phyloP scores from a whole-genome alignment of 148 eudicot species.

The Chenopodium formosanum region DNA sequence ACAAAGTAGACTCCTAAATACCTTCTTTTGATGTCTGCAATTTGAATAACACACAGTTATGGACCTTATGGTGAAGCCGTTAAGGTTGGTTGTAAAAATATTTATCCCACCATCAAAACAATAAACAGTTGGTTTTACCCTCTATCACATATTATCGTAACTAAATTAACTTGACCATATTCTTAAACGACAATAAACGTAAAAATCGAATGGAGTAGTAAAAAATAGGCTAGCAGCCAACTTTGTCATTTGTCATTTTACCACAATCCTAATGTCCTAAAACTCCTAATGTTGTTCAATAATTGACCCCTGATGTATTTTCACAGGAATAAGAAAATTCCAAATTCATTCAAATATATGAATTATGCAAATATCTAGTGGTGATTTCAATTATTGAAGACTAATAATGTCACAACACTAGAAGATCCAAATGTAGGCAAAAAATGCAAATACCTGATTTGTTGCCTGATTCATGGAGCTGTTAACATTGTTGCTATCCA shows the following conservation, averaged over 20 bases:
- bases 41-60: slow-evolving; percentile 7
- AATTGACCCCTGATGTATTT: neutral
- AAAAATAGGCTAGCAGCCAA: neutral
- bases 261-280: neutral
- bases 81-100: neutral
- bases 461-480: slow-evolving; percentile 33
- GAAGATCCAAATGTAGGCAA: neutral
- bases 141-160: neutral
- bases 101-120: neutral
- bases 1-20: slow-evolving; percentile 22
- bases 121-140: neutral
- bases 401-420: neutral
- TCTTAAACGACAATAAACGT: neutral
- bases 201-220: too few species aligned
- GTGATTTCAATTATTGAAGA: neutral
- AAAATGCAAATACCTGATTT: slow-evolving; percentile 32
- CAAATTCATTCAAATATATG: neutral
- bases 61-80: neutral
- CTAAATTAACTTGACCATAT: neutral
- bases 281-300: neutral
- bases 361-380: neutral
- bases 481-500: slow-evolving; percentile 29
- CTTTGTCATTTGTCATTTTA: neutral
- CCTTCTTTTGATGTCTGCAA: slow-evolving; percentile 34
- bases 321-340: neutral